Base-by-base conservation (phyloP, 768 basidiomycete species). In the Pilatotrama ljubarskyi region DNA sequence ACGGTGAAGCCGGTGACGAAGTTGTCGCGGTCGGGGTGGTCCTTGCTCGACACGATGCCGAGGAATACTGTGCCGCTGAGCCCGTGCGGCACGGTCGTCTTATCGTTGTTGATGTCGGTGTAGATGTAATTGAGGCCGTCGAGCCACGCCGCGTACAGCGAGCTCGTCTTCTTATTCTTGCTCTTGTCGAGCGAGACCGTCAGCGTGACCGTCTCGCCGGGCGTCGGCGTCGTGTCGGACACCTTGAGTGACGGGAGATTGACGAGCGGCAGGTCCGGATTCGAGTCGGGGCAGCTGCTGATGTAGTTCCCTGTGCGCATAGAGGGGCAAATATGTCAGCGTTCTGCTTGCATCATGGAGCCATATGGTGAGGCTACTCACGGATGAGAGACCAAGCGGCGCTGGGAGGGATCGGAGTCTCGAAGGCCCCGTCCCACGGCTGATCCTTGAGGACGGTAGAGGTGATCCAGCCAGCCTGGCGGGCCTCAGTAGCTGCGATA, bases 1-100 rank as follows among this genome's bases (percentile, higher is more conserved):
- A 86, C 75, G 10, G 79, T 75, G 11, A 83, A 83, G 2, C 87
- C 86, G 36, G 85, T 86, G 38, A 88, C 70, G n/a, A 79, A 57
- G 40, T 83, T 61, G 73, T 80, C 29, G 76, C 75, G 60, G 79
- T 73, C 25, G 69, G 70, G 18, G 72, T 58, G 61, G 73, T 73
- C 37, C 64, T 71, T 73, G 63, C 66, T 76, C 53, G 75, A 79
- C 40, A 84, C 73, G 59, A 84, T 68, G 41, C 55, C 55, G 14
- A 80, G 78, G 72, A 81, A 88, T 7, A 81, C 79, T 7, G 77
- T 76, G 3, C 86, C 85, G 56, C 64, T 65, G 14, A 84, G 59
- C 2, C 75, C 75, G 9, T 63, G 56, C 0, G 84, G 85, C 22
- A 85, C 69, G 26, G 67, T 68, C 20, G 74, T 71, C 60, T 66